A percentile compares a stretch with the other conserved stretches of the same genome.
Conservation (phyloP, 1,139 yeast genomes). For the Torulaspora pretoriensis region DNA sequence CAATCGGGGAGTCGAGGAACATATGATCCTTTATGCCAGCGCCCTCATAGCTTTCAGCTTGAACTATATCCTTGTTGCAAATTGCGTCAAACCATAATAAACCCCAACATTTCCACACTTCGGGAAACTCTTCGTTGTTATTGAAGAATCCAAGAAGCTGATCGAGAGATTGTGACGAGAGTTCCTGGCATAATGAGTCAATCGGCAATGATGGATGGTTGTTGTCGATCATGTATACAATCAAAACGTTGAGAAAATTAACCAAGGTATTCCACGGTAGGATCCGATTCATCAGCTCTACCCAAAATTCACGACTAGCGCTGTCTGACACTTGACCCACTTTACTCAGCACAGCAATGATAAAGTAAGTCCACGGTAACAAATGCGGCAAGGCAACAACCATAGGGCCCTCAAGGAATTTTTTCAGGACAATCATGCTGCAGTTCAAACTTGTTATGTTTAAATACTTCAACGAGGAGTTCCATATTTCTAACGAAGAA, state of each 20-base stretch:
- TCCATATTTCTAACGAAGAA: constrained; percentile 49
- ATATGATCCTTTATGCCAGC: constrained; percentile 59
- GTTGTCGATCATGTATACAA: constrained; percentile 31
- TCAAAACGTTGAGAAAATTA: constrained; percentile 53
- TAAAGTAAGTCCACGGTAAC: constrained; percentile 66
- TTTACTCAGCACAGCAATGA: constrained; percentile 61
- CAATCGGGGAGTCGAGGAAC: constrained; percentile 58
- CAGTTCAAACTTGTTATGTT: constrained; percentile 65
- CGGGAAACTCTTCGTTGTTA: constrained; percentile 59
- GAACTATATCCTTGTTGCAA: constrained; percentile 39
- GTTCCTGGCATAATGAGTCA: constrained; percentile 23
- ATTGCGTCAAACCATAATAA: constrained; percentile 65
- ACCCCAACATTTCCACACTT: constrained; percentile 85
- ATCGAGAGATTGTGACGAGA: constrained; percentile 21
- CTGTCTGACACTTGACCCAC: constrained; percentile 36
- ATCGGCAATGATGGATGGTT: constrained; percentile 20
- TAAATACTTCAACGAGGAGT: constrained; percentile 48
- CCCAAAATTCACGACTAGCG: constrained; percentile 41
- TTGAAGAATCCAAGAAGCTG: constrained; percentile 45
- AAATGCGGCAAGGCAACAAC: constrained; percentile 68
- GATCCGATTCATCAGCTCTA: constrained; percentile 46
- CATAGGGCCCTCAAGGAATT: constrained; percentile 64
- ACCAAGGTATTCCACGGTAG: constrained; percentile 67
- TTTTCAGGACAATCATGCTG: constrained; percentile 59
- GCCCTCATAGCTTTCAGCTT: constrained; percentile 45